Evolutionary conservation across 257 asterid genomes (phyloP), one percentile per base, ranked within the genome.

Genomic region (Fraxinus anomala): DNA sequence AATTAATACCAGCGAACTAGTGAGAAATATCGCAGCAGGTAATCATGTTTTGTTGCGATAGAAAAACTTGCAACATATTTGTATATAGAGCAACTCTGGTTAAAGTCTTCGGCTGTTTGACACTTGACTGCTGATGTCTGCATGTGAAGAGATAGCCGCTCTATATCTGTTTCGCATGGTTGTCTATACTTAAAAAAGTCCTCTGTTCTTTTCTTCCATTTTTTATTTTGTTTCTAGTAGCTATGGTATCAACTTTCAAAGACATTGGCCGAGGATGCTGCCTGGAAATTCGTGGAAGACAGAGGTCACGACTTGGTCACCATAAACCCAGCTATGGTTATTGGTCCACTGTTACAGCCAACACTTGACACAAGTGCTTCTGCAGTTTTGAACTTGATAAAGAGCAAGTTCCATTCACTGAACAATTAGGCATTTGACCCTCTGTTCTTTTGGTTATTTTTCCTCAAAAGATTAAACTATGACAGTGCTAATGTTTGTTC

Each of bases 201-300:
- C 16, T 51, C 3, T 10, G 21, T 54, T 33, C 68, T 42, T 12
- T 30, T 47, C n/a, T 42, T 65, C 33, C 37, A 44, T 24, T 44
- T 75, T 51, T 56, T 9, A 36, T 78, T 6, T 51, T 76, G 5
- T 61, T 82, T 61, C 66, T 36, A 28, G 68, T 84, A 91, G 96
- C 81, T 82, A 80, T 89, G 96, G 96, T 91, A 91, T 80, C 85
- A 83, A 68, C 92, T 92, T 65, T 90, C 97, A 34, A 92, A 92
- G 81, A 90, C 96, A 56, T 78, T 92, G 86, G 96, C 97, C 1
- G 97, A 92, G 86, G 94, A 90, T 28, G 96, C 96, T 79, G 97
- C 94, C 1, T 90, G 97, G 96, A 87, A 90, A 81, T 90, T 89
- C 84, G 92, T 77, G 70, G 88, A 85, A 78, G 96, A 90, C 87